Evolutionary conservation across 129 eudicot genomes (phyloP).

Genomic region (Heracleum sosnowskyi): DNA sequence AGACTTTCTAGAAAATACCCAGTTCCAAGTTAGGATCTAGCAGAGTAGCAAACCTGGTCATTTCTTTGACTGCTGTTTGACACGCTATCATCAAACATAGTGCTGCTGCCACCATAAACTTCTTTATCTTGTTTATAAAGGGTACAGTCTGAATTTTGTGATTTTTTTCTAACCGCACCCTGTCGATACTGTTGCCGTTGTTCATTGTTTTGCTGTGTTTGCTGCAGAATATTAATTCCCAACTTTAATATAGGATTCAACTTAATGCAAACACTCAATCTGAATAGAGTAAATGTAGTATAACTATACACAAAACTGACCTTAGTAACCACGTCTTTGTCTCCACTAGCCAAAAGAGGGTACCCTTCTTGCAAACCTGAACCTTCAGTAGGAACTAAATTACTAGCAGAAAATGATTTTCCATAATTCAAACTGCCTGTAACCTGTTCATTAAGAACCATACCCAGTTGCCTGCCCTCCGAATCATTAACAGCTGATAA

Average conservation of each 20-base stretch:
- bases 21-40: background rate
- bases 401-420: slow-evolving; percentile 7
- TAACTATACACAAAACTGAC: slow-evolving; percentile 1
- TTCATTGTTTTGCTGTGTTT: slow-evolving; percentile 5
- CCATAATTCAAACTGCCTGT: slow-evolving; percentile 15
- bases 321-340: slow-evolving; percentile 18
- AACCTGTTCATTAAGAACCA: slow-evolving; percentile 15
- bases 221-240: background rate
- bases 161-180: slow-evolving; percentile 10
- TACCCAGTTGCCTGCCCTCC: slow-evolving; percentile 12
- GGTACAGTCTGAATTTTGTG: slow-evolving; percentile 14
- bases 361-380: slow-evolving; percentile 18
- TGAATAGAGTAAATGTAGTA: background rate
- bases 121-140: slow-evolving; percentile 17
- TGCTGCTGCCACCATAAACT: slow-evolving; percentile 5
- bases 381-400: slow-evolving; percentile 12
- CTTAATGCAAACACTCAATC: background rate
- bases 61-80: slow-evolving; percentile 19
- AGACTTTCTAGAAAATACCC: no score
- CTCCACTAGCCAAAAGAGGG: slow-evolving; percentile 21
- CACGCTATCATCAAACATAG: slow-evolving; percentile 17
- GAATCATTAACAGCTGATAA: slow-evolving; percentile 13
- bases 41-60: slow-evolving; percentile 18
- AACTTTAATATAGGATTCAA: background rate
- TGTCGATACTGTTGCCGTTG: slow-evolving; percentile 8